Percentiles rank a stretch among this genome's conserved stretches.
phyloP scores from a whole-genome alignment of 169 alveolate species.

The Neospora caninum region DNA sequence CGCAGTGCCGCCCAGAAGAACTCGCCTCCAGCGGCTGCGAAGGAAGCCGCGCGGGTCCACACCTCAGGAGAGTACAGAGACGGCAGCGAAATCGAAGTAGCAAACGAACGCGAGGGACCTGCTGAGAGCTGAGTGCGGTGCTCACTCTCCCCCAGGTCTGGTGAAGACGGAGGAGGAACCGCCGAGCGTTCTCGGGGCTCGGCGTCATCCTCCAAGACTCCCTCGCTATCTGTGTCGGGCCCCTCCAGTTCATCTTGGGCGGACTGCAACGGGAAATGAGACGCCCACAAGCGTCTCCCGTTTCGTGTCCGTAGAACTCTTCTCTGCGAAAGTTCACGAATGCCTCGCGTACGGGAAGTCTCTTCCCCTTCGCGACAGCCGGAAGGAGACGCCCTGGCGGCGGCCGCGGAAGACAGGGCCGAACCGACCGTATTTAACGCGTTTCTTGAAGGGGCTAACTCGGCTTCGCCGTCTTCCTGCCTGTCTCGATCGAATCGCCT shows the following conservation, averaged over 20 bases:
- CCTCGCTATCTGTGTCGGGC: too few relatives aligned
- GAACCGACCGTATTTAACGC: neutral
- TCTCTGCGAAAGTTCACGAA: too few relatives aligned
- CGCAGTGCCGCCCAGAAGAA: neutral
- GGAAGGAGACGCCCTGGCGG: too few relatives aligned
- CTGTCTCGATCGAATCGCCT: too few relatives aligned
- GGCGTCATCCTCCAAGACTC: neutral
- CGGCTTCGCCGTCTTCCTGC: neutral
- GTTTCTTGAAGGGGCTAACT: neutral
- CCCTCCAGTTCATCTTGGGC: too few relatives aligned
- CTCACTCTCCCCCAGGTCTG: neutral
- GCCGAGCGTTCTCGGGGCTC: neutral
- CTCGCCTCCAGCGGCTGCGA: slow-evolving; percentile 1
- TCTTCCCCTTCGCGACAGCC: too few relatives aligned
- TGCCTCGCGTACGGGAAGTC: too few relatives aligned
- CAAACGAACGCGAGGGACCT: neutral
- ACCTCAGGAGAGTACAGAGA: neutral
- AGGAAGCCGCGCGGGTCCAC: neutral
- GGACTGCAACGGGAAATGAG: too few relatives aligned
- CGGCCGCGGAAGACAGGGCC: neutral
- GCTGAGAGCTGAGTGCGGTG: neutral
- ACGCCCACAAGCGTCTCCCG: too few relatives aligned
- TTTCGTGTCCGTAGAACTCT: too few relatives aligned
- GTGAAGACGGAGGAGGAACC: neutral
- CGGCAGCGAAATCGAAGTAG: neutral